These are phyloP conservation scores for Tardiomyces depauwii DNA, from an alignment of 1,139 yeast species.

Conservation along the genomic window DNA sequence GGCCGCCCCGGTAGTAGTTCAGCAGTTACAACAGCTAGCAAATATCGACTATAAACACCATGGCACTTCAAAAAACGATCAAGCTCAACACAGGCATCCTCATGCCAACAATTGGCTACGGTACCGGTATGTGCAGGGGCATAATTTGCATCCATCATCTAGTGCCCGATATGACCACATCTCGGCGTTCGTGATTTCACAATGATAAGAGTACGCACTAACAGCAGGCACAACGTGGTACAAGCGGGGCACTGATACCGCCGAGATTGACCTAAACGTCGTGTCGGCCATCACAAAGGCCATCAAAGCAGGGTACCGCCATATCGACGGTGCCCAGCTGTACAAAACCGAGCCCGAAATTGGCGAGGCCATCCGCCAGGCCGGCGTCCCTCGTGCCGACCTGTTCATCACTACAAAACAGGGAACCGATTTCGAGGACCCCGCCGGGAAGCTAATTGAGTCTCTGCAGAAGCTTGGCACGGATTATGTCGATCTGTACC, in stretches of 20 bases:
- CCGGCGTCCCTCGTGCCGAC: constrained; percentile 47
- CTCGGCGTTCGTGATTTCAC: too few relatives aligned
- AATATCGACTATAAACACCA: background rate
- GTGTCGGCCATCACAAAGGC: constrained; percentile 15
- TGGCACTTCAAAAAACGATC: background rate
- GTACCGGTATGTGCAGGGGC: background rate
- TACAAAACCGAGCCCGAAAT: constrained; percentile 17
- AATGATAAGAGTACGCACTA: too few relatives aligned
- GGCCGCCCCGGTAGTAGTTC: too few relatives aligned
- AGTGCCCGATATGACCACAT: too few relatives aligned
- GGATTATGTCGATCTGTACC: constrained; percentile 73
- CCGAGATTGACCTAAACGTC: constrained; percentile 9
- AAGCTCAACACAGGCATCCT: background rate
- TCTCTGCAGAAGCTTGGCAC: constrained; percentile 58
- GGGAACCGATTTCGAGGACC: constrained; percentile 54
- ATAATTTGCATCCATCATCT: too few relatives aligned
- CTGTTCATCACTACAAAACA: constrained; percentile 75
- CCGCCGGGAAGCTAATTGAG: constrained; percentile 45
- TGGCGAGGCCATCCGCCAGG: constrained; percentile 14
- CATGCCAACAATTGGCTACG: background rate
- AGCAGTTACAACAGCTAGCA: too few relatives aligned
- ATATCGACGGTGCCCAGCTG: constrained; percentile 14
- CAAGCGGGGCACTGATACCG: background rate
- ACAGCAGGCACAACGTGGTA: background rate
- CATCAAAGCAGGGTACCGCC: constrained; percentile 16